These are phyloP conservation scores for Salix viminalis DNA, from an alignment of 345 rosid species.

Conservation along the genomic window DNA sequence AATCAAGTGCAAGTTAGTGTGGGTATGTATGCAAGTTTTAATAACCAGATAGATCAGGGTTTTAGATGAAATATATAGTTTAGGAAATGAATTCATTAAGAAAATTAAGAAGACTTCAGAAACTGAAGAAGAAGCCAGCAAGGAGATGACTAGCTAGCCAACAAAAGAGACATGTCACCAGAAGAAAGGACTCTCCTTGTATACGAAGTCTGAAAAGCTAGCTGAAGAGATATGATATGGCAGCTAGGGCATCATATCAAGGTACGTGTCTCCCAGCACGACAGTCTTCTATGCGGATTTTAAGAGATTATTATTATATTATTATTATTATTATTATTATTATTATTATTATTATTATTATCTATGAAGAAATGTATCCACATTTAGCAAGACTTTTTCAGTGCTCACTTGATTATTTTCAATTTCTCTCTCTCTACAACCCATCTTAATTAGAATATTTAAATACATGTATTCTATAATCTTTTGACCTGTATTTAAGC, in stretches of 20 bases:
- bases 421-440: background rate
- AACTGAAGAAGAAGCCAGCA: background rate
- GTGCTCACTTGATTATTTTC: background rate
- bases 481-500: background rate
- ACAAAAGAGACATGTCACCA: background rate
- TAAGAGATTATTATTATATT: too few relatives aligned
- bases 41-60: accelerated
- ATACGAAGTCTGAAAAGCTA: background rate
- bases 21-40: too few relatives aligned
- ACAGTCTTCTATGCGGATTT: background rate
- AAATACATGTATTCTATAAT: background rate
- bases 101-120: background rate
- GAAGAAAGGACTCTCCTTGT: background rate
- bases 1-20: too few relatives aligned
- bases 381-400: too few relatives aligned
- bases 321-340: too few relatives aligned
- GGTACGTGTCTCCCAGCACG: background rate
- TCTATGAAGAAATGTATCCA: too few relatives aligned
- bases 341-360: too few relatives aligned
- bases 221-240: background rate
- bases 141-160: background rate
- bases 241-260: background rate
- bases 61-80: too few relatives aligned
- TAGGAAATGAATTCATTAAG: background rate
- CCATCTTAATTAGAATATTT: background rate